phyloP scores from a whole-genome alignment of 129 eudicot genomes.

The Pulicaria dysenterica region DNA sequence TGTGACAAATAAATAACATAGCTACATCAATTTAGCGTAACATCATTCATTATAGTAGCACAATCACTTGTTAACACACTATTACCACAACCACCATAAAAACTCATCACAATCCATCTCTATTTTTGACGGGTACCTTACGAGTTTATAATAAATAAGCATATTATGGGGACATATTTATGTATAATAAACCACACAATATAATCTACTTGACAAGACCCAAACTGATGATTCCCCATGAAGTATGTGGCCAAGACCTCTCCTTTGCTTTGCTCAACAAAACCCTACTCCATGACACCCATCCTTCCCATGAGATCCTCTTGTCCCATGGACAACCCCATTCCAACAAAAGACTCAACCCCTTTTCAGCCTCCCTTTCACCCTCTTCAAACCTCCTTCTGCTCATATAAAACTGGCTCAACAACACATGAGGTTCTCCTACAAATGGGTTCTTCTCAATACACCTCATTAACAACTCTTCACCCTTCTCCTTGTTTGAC shows the following conservation, averaged over 20 bases:
- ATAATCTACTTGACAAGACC: conserved; percentile 57
- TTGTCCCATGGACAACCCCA: conserved; percentile 99
- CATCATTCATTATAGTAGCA: too few relatives aligned
- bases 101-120: too few relatives aligned
- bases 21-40: too few relatives aligned
- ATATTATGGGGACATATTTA: too few relatives aligned
- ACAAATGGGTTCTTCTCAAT: conserved; percentile 83
- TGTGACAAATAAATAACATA: too few relatives aligned
- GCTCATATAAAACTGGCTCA: conserved; percentile 66
- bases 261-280: conserved; percentile 77
- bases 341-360: conserved; percentile 65
- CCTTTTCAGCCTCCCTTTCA: conserved; percentile 58
- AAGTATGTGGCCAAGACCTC: conserved; percentile 72
- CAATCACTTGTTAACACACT: too few relatives aligned
- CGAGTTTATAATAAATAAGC: too few relatives aligned
- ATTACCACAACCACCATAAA: too few relatives aligned
- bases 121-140: too few relatives aligned
- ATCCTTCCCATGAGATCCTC: conserved; percentile 92
- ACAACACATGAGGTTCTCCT: conserved; percentile 82
- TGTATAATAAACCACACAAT: too few relatives aligned
- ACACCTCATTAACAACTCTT: conserved; percentile 54
- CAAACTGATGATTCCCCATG: conserved; percentile 90
- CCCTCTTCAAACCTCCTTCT: conserved; percentile 80
- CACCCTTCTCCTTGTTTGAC: conserved; percentile 44
- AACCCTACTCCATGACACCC: conserved; percentile 93